Conservation (phyloP, 768 basidiomycete species). For the Imleria badia region DNA sequence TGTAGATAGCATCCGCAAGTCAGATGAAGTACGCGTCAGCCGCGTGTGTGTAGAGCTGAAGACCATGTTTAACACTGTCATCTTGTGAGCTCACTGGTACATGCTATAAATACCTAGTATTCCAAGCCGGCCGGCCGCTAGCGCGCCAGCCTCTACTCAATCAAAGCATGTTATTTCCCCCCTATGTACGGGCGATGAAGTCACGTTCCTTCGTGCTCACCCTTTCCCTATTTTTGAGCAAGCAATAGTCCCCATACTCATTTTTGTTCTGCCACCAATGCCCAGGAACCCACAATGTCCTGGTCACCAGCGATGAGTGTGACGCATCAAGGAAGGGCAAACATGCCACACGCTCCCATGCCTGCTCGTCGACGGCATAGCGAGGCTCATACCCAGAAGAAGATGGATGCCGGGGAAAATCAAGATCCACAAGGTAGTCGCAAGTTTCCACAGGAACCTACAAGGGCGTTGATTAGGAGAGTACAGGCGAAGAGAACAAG, state of each 20-base stretch:
- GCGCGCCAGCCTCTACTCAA: conserved; percentile 20
- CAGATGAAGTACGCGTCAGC: conserved; percentile 42
- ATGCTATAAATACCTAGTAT: conserved; percentile 14
- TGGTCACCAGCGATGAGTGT: conserved; percentile 68
- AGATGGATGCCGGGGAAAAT: conserved; percentile 71
- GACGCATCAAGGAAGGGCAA: conserved; percentile 79
- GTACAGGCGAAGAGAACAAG: background rate
- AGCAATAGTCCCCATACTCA: conserved; percentile 87
- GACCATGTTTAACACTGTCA: conserved; percentile 8
- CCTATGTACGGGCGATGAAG: conserved; percentile 8
- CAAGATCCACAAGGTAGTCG: conserved; percentile 88
- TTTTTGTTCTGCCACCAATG: conserved; percentile 65
- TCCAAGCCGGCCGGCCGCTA: conserved; percentile 15
- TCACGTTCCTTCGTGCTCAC: conserved; percentile 27
- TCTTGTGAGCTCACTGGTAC: background rate
- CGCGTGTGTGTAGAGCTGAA: conserved; percentile 20
- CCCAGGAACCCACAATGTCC: conserved; percentile 81
- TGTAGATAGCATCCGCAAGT: conserved; percentile 38
- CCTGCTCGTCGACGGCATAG: conserved; percentile 60
- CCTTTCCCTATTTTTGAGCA: conserved; percentile 63
- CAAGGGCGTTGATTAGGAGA: conserved; percentile 3
- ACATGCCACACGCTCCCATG: conserved; percentile 85
- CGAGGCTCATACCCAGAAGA: conserved; percentile 70
- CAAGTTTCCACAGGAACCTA: conserved; percentile 74
- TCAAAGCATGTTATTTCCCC: conserved; percentile 8